These are phyloP conservation scores for Petunia secreta DNA, from an alignment of 257 asterid species.

Conservation along the genomic window DNA sequence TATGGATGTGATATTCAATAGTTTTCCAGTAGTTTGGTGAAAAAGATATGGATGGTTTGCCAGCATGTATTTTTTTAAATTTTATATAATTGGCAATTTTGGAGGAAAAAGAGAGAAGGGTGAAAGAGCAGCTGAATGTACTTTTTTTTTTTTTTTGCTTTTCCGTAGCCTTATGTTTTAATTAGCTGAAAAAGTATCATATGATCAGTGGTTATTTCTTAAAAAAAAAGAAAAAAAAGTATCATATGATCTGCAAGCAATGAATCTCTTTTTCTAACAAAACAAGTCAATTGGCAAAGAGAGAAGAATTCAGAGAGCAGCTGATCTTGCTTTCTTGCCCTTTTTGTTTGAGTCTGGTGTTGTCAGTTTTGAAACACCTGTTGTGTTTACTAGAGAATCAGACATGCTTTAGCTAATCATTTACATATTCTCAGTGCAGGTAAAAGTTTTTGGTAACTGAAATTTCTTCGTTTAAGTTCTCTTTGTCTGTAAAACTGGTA, in stretches of 20 bases:
- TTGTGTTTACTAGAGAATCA: neutral
- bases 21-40: constrained; percentile 4
- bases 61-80: neutral
- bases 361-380: constrained; percentile 14
- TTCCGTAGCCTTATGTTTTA: neutral
- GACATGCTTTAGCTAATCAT: neutral
- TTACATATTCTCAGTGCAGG: neutral
- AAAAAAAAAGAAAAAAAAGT: neutral
- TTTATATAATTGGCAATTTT: neutral
- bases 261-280: constrained; percentile 19
- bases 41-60: constrained; percentile 3
- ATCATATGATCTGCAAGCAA: neutral
- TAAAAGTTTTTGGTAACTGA: constrained; percentile 10
- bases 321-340: neutral
- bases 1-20: constrained; percentile 12
- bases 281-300: constrained; percentile 8
- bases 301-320: neutral
- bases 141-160: neutral
- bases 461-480: neutral
- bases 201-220: neutral
- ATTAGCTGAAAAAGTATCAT: constrained; percentile 1
- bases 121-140: neutral
- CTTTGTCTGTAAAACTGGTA: neutral
- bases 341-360: constrained; percentile 15
- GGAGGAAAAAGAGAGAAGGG: constrained; percentile 1